Percentiles rank a stretch among this genome's conserved stretches.
These are phyloP conservation scores for Penicillium dipodomyicola DNA, from an alignment of 495 filamentous ascomycete genomes.

Conservation along the genomic window DNA sequence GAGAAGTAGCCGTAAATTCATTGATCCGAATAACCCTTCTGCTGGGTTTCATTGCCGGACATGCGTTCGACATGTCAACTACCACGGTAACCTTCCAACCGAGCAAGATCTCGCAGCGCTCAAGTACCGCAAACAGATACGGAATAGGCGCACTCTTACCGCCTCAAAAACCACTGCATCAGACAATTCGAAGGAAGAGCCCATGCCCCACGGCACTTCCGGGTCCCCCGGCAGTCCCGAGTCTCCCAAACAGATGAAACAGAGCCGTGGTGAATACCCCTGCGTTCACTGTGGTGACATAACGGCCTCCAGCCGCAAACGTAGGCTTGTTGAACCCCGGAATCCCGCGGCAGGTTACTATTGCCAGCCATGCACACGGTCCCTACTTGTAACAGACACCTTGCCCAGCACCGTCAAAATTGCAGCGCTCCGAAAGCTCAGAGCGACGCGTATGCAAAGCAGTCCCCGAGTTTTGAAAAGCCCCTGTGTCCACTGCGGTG, in stretches of 20 bases:
- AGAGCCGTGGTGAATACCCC: constrained; percentile 5
- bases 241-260: constrained; percentile 1
- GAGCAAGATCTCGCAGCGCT: constrained; percentile 4
- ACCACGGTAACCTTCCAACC: background rate
- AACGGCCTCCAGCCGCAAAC: constrained; percentile 5
- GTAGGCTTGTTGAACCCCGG: background rate
- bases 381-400: constrained; percentile 1
- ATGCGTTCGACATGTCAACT: constrained; percentile 1
- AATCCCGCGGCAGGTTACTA: constrained; percentile 9
- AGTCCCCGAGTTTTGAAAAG: background rate
- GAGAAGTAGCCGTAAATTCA: background rate
- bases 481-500: constrained; percentile 7
- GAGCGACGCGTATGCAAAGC: background rate
- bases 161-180: background rate
- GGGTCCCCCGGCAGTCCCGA: background rate
- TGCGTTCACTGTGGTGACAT: constrained; percentile 6
- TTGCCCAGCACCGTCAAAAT: background rate
- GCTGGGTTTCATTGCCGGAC: constrained; percentile 8
- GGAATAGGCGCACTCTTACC: background rate
- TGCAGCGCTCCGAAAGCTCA: background rate
- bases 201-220: background rate
- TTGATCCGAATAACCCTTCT: constrained; percentile 1
- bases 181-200: background rate
- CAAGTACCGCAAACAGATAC: background rate
- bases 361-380: constrained; percentile 6